phyloP scores from a whole-genome alignment of 1,284 basidiomycete species.

The Omphalotus olearius region DNA sequence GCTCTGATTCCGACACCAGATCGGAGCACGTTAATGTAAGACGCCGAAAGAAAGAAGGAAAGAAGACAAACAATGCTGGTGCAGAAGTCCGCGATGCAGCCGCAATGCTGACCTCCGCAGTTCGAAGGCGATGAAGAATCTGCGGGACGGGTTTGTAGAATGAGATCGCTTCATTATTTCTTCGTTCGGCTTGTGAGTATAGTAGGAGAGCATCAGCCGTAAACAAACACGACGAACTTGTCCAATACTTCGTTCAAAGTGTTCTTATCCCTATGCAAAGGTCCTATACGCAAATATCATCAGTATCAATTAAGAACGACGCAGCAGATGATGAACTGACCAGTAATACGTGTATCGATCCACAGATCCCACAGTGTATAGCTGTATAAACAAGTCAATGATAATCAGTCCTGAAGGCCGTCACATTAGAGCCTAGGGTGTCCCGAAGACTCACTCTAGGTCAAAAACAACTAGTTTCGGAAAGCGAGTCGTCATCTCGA shows the following conservation, averaged over 20 bases:
- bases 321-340: conserved; percentile 24
- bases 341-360: conserved; percentile 71
- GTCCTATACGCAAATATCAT: conserved; percentile 38
- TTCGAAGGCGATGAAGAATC: conserved; percentile 65
- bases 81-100: conserved; percentile 77
- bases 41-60: too few species aligned
- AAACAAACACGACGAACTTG: conserved; percentile 35
- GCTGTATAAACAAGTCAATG: conserved; percentile 32
- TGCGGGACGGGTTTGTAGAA: conserved; percentile 77
- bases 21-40: neutral
- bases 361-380: conserved; percentile 85
- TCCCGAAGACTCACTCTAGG: conserved; percentile 59
- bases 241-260: conserved; percentile 61
- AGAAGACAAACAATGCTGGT: conserved; percentile 55
- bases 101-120: conserved; percentile 56
- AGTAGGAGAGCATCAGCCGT: conserved; percentile 1
- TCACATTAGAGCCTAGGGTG: neutral
- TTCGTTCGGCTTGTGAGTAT: conserved; percentile 20
- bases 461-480: conserved; percentile 82
- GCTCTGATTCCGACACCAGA: conserved; percentile 44
- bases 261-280: conserved; percentile 55
- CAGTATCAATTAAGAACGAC: conserved; percentile 13
- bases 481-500: conserved; percentile 23
- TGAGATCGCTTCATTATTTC: conserved; percentile 51
- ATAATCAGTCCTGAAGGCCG: neutral